A percentile compares a stretch with the other conserved stretches of the same genome.
phyloP scores from a whole-genome alignment of 495 filamentous ascomycete genomes.

The Aspergillus steynii region DNA sequence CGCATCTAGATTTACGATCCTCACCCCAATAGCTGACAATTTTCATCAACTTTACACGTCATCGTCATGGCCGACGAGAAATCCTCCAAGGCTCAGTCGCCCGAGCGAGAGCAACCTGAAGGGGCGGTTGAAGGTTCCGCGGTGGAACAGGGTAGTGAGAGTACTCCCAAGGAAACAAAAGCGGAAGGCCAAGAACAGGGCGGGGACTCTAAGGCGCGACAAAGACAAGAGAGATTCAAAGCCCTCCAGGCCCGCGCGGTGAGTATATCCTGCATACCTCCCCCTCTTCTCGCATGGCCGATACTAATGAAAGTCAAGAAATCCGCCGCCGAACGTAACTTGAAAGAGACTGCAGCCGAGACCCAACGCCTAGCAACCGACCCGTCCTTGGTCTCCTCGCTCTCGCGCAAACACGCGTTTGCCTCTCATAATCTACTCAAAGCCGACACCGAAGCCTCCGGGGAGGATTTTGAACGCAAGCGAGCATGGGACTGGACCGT shows the following conservation, averaged over 20 bases:
- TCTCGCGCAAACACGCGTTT: constrained; percentile 79
- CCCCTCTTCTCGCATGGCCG: background rate
- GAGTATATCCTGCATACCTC: constrained; percentile 19
- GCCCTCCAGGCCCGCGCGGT: constrained; percentile 79
- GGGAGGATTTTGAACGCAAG: constrained; percentile 95
- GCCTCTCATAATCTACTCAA: constrained; percentile 92
- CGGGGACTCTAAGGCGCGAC: constrained; percentile 32
- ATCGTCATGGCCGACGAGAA: background rate
- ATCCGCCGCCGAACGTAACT: constrained; percentile 71
- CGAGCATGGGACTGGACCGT: constrained; percentile 98
- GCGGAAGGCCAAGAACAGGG: constrained; percentile 28
- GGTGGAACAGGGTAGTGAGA: background rate
- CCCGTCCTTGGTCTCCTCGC: constrained; percentile 65
- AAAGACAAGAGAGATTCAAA: constrained; percentile 62
- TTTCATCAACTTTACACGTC: too few relatives aligned
- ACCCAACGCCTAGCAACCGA: constrained; percentile 78
- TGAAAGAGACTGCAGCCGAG: constrained; percentile 81
- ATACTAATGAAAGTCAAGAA: constrained; percentile 48
- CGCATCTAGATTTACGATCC: too few relatives aligned
- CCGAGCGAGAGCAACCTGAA: background rate
- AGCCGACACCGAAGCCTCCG: constrained; percentile 78
- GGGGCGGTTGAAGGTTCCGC: background rate
- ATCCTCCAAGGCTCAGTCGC: background rate
- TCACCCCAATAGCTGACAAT: too few relatives aligned
- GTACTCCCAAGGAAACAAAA: constrained; percentile 4